Evolutionary conservation across 805 yeast species (phyloP).

Genomic region (Saturnispora serradocipensis): DNA sequence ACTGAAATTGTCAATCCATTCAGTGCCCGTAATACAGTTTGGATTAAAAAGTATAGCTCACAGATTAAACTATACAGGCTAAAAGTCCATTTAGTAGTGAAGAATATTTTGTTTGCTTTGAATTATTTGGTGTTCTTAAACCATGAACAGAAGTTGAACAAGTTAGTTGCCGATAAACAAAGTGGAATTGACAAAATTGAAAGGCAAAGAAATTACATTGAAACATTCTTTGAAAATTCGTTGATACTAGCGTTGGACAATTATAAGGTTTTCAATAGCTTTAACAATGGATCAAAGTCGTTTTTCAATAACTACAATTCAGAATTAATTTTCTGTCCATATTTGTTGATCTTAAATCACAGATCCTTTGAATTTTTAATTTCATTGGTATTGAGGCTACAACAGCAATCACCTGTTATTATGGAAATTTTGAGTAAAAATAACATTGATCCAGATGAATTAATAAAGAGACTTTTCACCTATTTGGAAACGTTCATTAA

Average conservation of each 20-base stretch:
- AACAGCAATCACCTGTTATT: constrained; percentile 28
- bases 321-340: constrained; percentile 41
- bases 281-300: constrained; percentile 22
- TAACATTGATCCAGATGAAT: constrained; percentile 28
- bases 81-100: constrained; percentile 28
- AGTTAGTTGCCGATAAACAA: constrained; percentile 23
- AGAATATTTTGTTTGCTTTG: constrained; percentile 41
- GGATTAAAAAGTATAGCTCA: constrained; percentile 17
- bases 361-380: constrained; percentile 50
- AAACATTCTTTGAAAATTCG: constrained; percentile 29
- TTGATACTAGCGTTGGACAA: constrained; percentile 30
- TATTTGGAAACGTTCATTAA: constrained; percentile 28
- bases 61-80: constrained; percentile 24
- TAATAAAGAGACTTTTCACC: constrained; percentile 26
- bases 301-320: constrained; percentile 30
- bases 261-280: constrained; percentile 28
- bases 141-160: constrained; percentile 30
- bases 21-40: constrained; percentile 12
- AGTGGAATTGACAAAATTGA: constrained; percentile 25
- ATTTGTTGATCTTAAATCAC: constrained; percentile 43
- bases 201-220: constrained; percentile 25
- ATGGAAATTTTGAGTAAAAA: constrained; percentile 27
- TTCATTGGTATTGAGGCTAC: constrained; percentile 42
- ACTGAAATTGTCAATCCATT: constrained; percentile 13
- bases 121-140: constrained; percentile 37